Conservation (phyloP, 75 land plant genomes). For the Isoetes taiwanensis region DNA sequence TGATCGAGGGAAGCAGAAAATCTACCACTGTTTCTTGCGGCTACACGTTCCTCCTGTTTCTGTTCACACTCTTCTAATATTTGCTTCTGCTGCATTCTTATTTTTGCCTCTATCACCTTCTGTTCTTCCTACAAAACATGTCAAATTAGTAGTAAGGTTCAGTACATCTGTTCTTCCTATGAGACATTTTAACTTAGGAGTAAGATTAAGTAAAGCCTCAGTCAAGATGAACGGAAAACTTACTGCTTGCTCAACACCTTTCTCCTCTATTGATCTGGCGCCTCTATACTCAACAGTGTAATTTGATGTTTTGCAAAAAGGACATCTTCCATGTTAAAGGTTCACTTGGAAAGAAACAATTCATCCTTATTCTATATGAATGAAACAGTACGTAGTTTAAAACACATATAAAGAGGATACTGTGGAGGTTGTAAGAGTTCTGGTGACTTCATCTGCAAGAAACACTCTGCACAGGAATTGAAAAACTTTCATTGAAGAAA, state of each 20-base stretch:
- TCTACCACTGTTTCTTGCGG: conserved; percentile 15
- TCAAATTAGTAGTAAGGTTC: not conserved
- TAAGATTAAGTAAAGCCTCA: not conserved
- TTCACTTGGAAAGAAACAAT: not conserved
- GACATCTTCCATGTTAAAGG: conserved; percentile 51
- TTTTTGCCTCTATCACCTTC: conserved; percentile 88
- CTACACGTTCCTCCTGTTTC: conserved; percentile 20
- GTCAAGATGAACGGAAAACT: conserved; percentile 12
- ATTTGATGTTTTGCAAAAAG: conserved; percentile 79
- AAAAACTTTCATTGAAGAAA: not conserved
- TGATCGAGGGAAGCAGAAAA: too few relatives aligned
- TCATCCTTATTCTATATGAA: too few relatives aligned
- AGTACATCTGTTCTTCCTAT: not conserved
- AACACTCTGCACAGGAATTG: conserved; percentile 56
- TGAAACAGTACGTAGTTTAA: not conserved
- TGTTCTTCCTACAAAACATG: conserved; percentile 65
- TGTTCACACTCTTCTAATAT: conserved; percentile 35
- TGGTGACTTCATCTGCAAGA: conserved; percentile 83
- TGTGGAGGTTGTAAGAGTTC: conserved; percentile 71
- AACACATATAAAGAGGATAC: conserved; percentile 60
- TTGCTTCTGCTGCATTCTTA: conserved; percentile 75
- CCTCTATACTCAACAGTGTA: conserved; percentile 97
- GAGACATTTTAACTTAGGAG: not conserved
- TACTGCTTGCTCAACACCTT: conserved; percentile 84
- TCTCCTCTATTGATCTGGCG: conserved; percentile 75